Conservation (phyloP, 169 alveolate species). For the Theileria orientalis region DNA sequence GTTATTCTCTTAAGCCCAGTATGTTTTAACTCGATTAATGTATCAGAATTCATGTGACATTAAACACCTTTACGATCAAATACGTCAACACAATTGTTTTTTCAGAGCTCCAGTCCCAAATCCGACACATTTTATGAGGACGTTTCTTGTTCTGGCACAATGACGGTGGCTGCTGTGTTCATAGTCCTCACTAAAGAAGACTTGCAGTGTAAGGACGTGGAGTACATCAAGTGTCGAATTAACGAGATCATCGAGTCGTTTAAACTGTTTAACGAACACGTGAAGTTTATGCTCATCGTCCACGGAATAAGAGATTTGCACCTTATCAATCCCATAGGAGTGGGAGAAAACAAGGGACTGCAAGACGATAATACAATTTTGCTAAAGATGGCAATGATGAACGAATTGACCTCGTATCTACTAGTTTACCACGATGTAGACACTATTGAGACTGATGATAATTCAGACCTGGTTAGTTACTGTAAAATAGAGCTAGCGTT, state of each 20-base stretch:
- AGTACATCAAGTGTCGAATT: conserved; percentile 16
- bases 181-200: conserved; percentile 49
- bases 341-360: not conserved
- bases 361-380: conserved; percentile 1
- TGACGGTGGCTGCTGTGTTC: conserved; percentile 21
- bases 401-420: conserved; percentile 47
- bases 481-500: not conserved
- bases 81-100: not conserved
- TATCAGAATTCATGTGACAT: too few species aligned
- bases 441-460: conserved; percentile 57
- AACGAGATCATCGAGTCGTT: conserved; percentile 24
- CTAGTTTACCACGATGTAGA: conserved; percentile 49
- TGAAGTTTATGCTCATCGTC: conserved; percentile 23
- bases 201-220: conserved; percentile 6
- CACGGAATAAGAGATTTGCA: conserved; percentile 44
- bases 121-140: conserved; percentile 40
- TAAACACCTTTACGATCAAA: too few species aligned
- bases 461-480: conserved; percentile 45
- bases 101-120: not conserved
- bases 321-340: not conserved
- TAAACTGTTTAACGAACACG: conserved; percentile 1
- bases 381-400: conserved; percentile 15
- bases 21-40: too few species aligned
- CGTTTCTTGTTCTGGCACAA: not conserved
- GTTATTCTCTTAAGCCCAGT: conserved; percentile 1